These are phyloP conservation scores for Spathaspora girioi DNA, from an alignment of 805 yeast species.

Conservation along the genomic window DNA sequence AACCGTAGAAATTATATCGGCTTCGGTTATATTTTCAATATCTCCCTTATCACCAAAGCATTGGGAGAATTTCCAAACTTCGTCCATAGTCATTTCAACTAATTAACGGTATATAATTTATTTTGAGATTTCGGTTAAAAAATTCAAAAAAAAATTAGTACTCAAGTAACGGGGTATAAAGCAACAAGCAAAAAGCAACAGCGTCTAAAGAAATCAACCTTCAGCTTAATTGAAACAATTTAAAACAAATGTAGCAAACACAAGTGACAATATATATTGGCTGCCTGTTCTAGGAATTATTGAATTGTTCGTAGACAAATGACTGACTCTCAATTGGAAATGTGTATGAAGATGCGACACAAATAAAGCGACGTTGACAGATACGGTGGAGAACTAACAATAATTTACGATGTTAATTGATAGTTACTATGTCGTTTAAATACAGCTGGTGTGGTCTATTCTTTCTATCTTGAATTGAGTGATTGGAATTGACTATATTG, in stretches of 20 bases:
- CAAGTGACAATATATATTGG: neutral
- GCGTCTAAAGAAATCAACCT: neutral
- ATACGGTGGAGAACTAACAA: too few species aligned
- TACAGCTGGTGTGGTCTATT: neutral
- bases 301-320: too few species aligned
- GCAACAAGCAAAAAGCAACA: neutral
- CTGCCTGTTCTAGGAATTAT: too few species aligned
- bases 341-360: too few species aligned
- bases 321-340: too few species aligned
- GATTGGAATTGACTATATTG: neutral
- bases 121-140: too few species aligned
- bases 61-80: constrained; percentile 82
- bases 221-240: neutral
- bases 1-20: constrained; percentile 94
- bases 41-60: constrained; percentile 99
- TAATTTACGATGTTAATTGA: too few species aligned
- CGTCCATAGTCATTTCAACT: constrained; percentile 19
- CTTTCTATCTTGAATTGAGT: neutral
- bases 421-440: too few species aligned
- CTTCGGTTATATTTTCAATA: constrained; percentile 90
- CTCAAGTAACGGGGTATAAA: neutral
- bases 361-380: too few species aligned
- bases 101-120: neutral
- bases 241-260: neutral
- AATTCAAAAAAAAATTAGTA: neutral